phyloP scores from a whole-genome alignment of 1,284 basidiomycete species.

The Malassezia cuniculi region DNA sequence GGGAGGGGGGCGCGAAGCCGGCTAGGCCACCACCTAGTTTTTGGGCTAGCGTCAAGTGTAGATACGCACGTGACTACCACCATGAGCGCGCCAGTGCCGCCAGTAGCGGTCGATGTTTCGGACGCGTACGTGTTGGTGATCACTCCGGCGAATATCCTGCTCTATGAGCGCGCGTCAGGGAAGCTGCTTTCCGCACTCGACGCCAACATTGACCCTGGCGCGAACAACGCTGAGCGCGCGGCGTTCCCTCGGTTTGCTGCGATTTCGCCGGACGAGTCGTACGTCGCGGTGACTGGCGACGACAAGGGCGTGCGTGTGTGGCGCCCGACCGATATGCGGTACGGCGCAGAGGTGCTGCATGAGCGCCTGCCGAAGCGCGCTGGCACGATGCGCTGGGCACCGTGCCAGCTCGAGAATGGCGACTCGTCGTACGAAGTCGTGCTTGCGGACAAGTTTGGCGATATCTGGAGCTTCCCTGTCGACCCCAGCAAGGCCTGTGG shows the following conservation, averaged over 20 bases:
- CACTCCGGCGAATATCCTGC: slow-evolving; percentile 6
- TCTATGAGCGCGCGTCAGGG: slow-evolving; percentile 1
- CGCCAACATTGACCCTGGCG: slow-evolving; percentile 6
- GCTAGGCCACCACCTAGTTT: too few species aligned
- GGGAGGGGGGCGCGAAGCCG: too few species aligned
- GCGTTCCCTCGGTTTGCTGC: slow-evolving; percentile 26
- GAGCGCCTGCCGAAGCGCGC: slow-evolving; percentile 35
- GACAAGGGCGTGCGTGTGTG: slow-evolving; percentile 38
- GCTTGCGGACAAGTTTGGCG: slow-evolving; percentile 32
- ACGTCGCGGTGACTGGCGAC: slow-evolving; percentile 33
- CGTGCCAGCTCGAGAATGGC: slow-evolving; percentile 3
- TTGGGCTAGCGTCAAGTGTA: too few species aligned
- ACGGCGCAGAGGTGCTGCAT: slow-evolving; percentile 23
- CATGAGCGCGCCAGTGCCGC: too few species aligned
- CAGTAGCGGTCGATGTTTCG: slow-evolving; percentile 12
- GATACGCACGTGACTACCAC: too few species aligned
- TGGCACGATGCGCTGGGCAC: slow-evolving; percentile 26
- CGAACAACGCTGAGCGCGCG: neutral
- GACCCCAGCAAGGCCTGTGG: neutral
- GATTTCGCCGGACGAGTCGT: slow-evolving; percentile 24
- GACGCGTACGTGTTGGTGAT: slow-evolving; percentile 2
- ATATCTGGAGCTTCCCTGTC: slow-evolving; percentile 19
- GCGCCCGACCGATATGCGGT: slow-evolving; percentile 10
- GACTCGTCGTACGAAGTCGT: slow-evolving; percentile 22
- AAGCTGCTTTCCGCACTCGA: slow-evolving; percentile 1